phyloP scores from a whole-genome alignment of 345 rosid species.

The Erucastrum elatum region DNA sequence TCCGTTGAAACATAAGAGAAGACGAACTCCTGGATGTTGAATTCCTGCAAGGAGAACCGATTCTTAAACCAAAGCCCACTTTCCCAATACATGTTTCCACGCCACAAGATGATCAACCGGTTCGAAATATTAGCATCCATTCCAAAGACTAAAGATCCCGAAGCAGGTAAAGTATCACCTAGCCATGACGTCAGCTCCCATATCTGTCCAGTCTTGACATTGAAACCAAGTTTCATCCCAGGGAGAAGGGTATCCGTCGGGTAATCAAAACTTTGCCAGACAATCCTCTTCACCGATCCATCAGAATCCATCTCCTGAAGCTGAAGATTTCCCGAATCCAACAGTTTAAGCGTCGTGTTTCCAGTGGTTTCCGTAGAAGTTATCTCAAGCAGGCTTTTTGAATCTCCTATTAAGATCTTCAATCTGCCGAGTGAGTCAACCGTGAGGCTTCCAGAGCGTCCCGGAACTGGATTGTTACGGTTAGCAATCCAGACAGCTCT shows the following conservation, averaged over 20 bases:
- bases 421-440: slow-evolving; percentile 40
- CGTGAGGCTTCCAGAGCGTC: slow-evolving; percentile 25
- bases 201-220: no score
- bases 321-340: slow-evolving; percentile 45
- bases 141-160: slow-evolving; percentile 34
- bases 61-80: slow-evolving; percentile 3
- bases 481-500: slow-evolving; percentile 44
- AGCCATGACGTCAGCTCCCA: slow-evolving; percentile 17
- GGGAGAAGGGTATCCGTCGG: no score
- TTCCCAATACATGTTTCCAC: neutral
- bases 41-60: neutral
- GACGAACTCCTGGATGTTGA: neutral
- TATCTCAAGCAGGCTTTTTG: slow-evolving; percentile 22
- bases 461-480: slow-evolving; percentile 23
- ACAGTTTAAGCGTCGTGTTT: slow-evolving; percentile 39
- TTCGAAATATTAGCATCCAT: slow-evolving; percentile 31
- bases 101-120: slow-evolving; percentile 11
- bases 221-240: no score
- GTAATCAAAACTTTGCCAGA: slow-evolving; percentile 51
- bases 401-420: slow-evolving; percentile 22
- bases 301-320: slow-evolving; percentile 35
- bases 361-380: slow-evolving; percentile 17
- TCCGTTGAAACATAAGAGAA: slow-evolving; percentile 34
- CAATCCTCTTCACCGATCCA: slow-evolving; percentile 29
- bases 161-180: slow-evolving; percentile 11